Percentiles rank a stretch among this genome's conserved stretches.
These are phyloP conservation scores for Effrenium voratum DNA, from an alignment of 73 alveolate species.

Conservation along the genomic window DNA sequence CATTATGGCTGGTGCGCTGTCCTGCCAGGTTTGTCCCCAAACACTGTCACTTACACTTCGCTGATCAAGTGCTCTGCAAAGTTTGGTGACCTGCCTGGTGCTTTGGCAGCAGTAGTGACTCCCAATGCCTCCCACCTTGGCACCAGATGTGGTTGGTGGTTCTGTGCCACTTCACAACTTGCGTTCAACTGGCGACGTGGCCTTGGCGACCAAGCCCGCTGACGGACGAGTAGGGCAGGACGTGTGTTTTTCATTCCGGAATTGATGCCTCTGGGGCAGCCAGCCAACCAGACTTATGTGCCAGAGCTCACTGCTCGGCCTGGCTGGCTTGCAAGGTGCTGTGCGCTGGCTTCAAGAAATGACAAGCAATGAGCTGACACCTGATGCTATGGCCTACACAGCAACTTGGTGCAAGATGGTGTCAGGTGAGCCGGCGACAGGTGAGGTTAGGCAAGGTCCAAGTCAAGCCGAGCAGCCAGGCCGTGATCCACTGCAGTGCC, in stretches of 20 bases:
- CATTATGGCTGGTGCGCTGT: no score
- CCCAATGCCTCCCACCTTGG: no score
- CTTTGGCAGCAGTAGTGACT: no score
- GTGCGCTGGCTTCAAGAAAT: slow-evolving; percentile 42
- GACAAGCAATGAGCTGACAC: not conserved
- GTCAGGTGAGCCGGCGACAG: not conserved
- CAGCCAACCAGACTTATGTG: no score
- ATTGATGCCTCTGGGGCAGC: no score
- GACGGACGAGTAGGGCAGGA: no score
- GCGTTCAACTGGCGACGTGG: no score
- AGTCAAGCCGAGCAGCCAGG: not conserved
- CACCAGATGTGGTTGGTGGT: no score
- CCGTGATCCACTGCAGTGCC: slow-evolving; percentile 66
- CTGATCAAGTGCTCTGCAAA: slow-evolving; percentile 62
- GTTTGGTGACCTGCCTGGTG: slow-evolving; percentile 75
- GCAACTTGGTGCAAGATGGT: not conserved
- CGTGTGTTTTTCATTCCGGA: no score
- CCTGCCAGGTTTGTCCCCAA: slow-evolving; percentile 31
- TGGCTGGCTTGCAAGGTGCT: not conserved
- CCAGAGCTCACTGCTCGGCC: no score
- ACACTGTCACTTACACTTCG: slow-evolving; percentile 80
- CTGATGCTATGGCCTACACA: slow-evolving; percentile 67
- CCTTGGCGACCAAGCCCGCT: no score
- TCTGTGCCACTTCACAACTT: no score
- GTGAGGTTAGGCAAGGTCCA: not conserved